Percentiles rank a stretch among this genome's conserved stretches.
phyloP scores from a whole-genome alignment of 2,329 filamentous ascomycete species.

The Arthroderma uncinatum region DNA sequence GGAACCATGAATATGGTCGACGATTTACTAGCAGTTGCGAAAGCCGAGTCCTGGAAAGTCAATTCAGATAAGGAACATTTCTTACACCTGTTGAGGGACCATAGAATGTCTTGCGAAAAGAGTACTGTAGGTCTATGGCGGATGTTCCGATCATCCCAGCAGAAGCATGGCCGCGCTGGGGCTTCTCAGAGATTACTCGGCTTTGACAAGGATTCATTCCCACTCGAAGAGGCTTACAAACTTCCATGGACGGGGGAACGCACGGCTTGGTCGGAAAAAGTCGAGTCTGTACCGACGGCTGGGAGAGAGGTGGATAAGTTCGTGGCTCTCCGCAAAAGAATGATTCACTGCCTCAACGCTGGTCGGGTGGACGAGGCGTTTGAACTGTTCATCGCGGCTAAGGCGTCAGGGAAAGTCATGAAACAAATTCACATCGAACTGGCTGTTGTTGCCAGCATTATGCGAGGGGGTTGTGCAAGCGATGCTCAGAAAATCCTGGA shows the following conservation, averaged over 20 bases:
- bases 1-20: constrained; percentile 25
- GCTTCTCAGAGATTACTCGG: constrained; percentile 29
- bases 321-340: constrained; percentile 27
- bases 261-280: constrained; percentile 24
- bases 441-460: constrained; percentile 27
- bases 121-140: constrained; percentile 31
- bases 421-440: constrained; percentile 28
- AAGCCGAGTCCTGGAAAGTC: constrained; percentile 26
- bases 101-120: constrained; percentile 26
- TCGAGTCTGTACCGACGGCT: constrained; percentile 20
- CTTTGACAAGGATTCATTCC: constrained; percentile 25
- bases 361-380: constrained; percentile 27
- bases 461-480: constrained; percentile 22
- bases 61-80: constrained; percentile 23
- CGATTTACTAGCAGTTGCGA: constrained; percentile 24
- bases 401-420: constrained; percentile 22
- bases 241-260: constrained; percentile 18
- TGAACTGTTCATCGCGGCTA: constrained; percentile 23
- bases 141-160: constrained; percentile 30
- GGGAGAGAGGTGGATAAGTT: constrained; percentile 25
- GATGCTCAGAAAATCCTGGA: constrained; percentile 27
- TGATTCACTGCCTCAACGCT: constrained; percentile 29
- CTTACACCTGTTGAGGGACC: constrained; percentile 25
- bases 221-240: constrained; percentile 19
- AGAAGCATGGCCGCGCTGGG: constrained; percentile 23